phyloP scores from a whole-genome alignment of 2,329 filamentous ascomycete species.

The Epichloe bromicola region DNA sequence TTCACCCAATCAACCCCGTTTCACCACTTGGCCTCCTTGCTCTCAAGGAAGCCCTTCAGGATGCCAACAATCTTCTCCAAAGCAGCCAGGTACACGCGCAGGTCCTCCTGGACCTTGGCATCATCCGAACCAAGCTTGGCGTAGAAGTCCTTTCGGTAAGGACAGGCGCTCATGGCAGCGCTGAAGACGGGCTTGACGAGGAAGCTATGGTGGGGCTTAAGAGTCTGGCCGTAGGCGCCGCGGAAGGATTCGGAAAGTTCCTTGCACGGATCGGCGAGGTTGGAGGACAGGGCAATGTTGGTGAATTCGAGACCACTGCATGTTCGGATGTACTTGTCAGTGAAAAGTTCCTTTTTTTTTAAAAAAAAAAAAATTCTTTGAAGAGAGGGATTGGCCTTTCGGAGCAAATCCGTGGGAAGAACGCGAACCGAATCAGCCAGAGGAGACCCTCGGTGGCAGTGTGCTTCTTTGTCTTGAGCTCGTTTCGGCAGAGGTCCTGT shows the following conservation, averaged over 20 bases:
- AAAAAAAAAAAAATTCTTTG: not conserved
- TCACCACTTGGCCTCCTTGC: conserved; percentile 5
- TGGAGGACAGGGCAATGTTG: conserved; percentile 66
- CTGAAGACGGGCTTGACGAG: conserved; percentile 85
- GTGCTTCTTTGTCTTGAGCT: conserved; percentile 84
- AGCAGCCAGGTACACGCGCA: conserved; percentile 61
- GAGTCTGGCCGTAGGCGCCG: conserved; percentile 67
- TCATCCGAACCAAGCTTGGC: conserved; percentile 63
- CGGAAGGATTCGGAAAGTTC: conserved; percentile 85
- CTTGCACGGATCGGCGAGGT: conserved; percentile 52
- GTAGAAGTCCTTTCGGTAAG: conserved; percentile 91
- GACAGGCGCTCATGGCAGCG: conserved; percentile 83
- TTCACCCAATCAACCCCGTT: not conserved
- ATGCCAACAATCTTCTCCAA: conserved; percentile 71
- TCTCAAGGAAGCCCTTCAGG: conserved; percentile 46
- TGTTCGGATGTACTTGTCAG: conserved; percentile 4
- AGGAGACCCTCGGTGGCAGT: conserved; percentile 77
- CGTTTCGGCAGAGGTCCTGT: conserved; percentile 73
- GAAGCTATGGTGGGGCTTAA: conserved; percentile 86
- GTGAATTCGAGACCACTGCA: conserved; percentile 87
- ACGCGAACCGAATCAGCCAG: conserved; percentile 70
- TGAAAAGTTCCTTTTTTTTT: not conserved
- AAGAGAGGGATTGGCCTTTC: not conserved
- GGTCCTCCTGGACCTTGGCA: conserved; percentile 46
- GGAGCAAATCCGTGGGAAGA: not conserved